Base-by-base conservation (phyloP, 805 yeast species). In the Starmerella gropengiesseri region DNA sequence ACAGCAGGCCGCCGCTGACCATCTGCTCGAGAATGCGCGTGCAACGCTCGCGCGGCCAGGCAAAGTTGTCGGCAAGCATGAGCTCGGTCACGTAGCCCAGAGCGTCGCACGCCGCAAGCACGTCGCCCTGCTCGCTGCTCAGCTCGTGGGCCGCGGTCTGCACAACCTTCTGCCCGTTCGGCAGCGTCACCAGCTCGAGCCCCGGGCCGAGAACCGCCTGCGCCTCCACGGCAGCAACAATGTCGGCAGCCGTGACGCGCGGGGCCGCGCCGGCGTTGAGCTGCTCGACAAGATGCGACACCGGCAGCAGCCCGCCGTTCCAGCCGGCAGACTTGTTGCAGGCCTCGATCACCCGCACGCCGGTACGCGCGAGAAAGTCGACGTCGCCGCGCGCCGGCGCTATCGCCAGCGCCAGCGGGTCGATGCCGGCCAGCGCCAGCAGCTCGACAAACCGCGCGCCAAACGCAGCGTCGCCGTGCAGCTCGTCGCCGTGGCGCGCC, bases 291-390 rank as follows among this genome's bases (percentile, higher is more conserved):
- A 80, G 60, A 44, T 77, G 80, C 29, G 72, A 66, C 20, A 83
- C 64, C 0, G 82, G 66, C 18, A 86, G 71, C 12, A 85, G 65
- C 0, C 96, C 96, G 13, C 96, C 96, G 56, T 84, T 87, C 46
- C 77, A 63, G 44, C 72, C 77, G 49, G 78, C 63, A 2, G 89
- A 80, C 19, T 68, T 66, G 41, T 78, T 75, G 55, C 94, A 82
- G 3, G 78, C 66, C 53, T 86, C 94, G 12, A 86, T 78, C 13
- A 86, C 66, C 44, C 78, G 73, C 12, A 84, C 80, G 3, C 84
- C 75, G 16, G 89, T 61, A 30, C 80, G 85, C 46, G 76, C 73
- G 21, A 34, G 28, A 11, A 23, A 22, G 37, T 23, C 29, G 14
- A 7, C 21, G 27, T 23, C 20, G 29, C 28, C 37, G 22, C 33